Percentiles rank a stretch among this genome's conserved stretches.
Conservation (phyloP, 148 eudicot genomes). For the Vaccinium corymbosum region DNA sequence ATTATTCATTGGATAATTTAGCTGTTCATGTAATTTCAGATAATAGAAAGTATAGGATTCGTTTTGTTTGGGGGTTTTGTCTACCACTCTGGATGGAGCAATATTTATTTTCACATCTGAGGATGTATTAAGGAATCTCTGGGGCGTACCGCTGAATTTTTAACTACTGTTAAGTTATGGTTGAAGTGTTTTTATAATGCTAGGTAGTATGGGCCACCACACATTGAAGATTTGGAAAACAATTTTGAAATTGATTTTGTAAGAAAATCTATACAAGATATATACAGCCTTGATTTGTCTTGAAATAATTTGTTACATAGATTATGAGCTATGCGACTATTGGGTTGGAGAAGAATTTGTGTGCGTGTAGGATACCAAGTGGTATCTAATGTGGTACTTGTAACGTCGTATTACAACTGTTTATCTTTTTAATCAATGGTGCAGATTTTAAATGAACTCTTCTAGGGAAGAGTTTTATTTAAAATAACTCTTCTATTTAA, state of each 20-base stretch:
- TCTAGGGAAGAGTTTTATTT: too few relatives aligned
- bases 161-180: background rate
- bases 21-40: too few relatives aligned
- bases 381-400: too few relatives aligned
- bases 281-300: background rate
- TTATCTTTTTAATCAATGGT: too few relatives aligned
- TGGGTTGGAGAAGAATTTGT: too few relatives aligned
- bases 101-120: background rate
- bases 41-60: background rate
- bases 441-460: too few relatives aligned
- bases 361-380: too few relatives aligned
- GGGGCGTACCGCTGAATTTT: background rate
- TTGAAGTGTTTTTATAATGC: background rate
- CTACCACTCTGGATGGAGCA: background rate
- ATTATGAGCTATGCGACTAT: background rate
- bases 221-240: background rate
- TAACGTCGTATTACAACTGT: too few relatives aligned
- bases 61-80: background rate
- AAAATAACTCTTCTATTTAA: too few relatives aligned
- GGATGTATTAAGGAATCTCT: background rate
- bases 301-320: background rate
- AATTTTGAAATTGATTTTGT: background rate
- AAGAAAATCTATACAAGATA: background rate
- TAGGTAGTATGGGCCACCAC: background rate
- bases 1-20: background rate